These are phyloP conservation scores for Kingdonia uniflora DNA, from an alignment of 164 flowering plant genomes.

Conservation along the genomic window DNA sequence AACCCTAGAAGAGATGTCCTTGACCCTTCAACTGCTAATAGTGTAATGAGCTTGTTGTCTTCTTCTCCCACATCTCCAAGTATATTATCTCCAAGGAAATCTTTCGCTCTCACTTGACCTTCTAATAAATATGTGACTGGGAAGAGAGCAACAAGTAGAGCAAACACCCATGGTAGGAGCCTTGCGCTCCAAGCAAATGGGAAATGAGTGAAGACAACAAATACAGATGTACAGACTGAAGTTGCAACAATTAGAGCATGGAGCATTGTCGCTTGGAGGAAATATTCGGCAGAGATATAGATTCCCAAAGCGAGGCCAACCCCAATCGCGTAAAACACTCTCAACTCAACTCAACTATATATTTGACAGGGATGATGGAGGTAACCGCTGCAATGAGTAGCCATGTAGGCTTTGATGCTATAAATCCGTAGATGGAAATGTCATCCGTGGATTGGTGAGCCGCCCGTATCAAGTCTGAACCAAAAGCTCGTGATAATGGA, in stretches of 20 bases:
- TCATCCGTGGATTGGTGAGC: slow-evolving; percentile 88
- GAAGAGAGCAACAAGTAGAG: slow-evolving; percentile 87
- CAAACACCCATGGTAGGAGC: slow-evolving; percentile 99
- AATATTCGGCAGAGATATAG: slow-evolving; percentile 86
- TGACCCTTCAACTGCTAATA: slow-evolving; percentile 90
- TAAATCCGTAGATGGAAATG: slow-evolving; percentile 82
- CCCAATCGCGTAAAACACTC: slow-evolving; percentile 68
- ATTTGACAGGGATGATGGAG: slow-evolving; percentile 78
- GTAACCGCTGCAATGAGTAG: slow-evolving; percentile 80
- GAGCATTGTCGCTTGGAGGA: slow-evolving; percentile 62
- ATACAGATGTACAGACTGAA: slow-evolving; percentile 72
- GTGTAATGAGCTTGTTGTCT: slow-evolving; percentile 52
- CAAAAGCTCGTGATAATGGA: slow-evolving; percentile 71
- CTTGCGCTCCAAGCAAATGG: too few species aligned
- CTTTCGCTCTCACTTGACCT: slow-evolving; percentile 76
- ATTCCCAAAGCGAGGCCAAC: slow-evolving; percentile 81
- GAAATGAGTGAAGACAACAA: slow-evolving; percentile 85
- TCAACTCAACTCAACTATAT: slow-evolving; percentile 79
- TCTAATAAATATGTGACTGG: slow-evolving; percentile 92
- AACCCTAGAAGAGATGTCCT: slow-evolving; percentile 91
- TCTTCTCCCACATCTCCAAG: slow-evolving; percentile 42
- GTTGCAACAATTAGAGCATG: slow-evolving; percentile 72
- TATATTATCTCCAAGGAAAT: slow-evolving; percentile 23
- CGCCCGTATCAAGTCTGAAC: slow-evolving; percentile 69
- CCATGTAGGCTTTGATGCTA: slow-evolving; percentile 82